phyloP scores from a whole-genome alignment of 257 asterid species.

The Ballota nigra region DNA sequence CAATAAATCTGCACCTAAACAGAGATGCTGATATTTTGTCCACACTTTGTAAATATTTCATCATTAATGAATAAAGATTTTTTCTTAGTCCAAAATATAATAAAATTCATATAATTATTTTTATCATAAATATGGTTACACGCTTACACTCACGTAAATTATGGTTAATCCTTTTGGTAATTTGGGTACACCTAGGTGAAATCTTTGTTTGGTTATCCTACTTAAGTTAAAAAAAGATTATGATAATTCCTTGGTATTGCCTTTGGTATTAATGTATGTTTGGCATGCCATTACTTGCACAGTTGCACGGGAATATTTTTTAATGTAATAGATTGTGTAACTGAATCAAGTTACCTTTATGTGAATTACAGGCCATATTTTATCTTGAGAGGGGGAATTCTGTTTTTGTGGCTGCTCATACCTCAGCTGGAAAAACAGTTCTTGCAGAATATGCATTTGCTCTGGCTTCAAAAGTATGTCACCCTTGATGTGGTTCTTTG shows the following conservation, averaged over 20 bases:
- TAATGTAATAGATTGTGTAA: constrained; percentile 5
- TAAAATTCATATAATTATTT: not conserved
- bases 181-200: not conserved
- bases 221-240: not conserved
- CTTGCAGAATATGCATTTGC: constrained; percentile 99
- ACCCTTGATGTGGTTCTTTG: constrained; percentile 16
- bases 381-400: constrained; percentile 95
- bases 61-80: not conserved
- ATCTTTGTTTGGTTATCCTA: not conserved
- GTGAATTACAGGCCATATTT: constrained; percentile 72
- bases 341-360: constrained; percentile 21
- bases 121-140: constrained; percentile 7
- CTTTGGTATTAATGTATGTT: not conserved
- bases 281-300: constrained; percentile 4
- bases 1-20: constrained; percentile 13
- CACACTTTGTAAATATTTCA: not conserved
- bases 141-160: not conserved
- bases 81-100: not conserved
- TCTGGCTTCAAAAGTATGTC: constrained; percentile 83
- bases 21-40: not conserved
- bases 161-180: not conserved
- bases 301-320: not conserved
- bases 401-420: constrained; percentile 99
- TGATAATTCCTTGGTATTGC: constrained; percentile 2
- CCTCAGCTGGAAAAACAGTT: constrained; percentile 98